These are phyloP conservation scores for Sindora glabra DNA, from an alignment of 306 rosid genomes.

Conservation along the genomic window DNA sequence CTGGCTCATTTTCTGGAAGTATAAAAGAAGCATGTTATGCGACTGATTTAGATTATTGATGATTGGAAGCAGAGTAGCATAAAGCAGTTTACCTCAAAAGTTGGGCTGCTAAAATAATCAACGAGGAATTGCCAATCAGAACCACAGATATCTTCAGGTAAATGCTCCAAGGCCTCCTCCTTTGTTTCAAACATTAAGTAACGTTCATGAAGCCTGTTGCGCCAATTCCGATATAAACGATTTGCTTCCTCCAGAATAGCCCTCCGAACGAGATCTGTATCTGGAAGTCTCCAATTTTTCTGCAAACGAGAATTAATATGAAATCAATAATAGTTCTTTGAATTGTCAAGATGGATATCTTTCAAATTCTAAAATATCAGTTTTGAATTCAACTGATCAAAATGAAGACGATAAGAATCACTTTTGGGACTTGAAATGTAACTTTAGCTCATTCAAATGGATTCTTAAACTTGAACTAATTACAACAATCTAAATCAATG, in stretches of 20 bases:
- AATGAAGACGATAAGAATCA: background rate
- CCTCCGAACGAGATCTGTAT: constrained; percentile 18
- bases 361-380: no score
- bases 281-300: constrained; percentile 34
- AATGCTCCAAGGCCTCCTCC: constrained; percentile 28
- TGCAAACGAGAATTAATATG: background rate
- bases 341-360: background rate
- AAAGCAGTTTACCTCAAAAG: constrained; percentile 20
- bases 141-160: constrained; percentile 19
- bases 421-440: no score
- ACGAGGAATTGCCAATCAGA: constrained; percentile 32
- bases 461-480: no score
- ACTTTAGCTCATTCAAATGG: no score
- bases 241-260: constrained; percentile 30
- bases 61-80: background rate
- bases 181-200: constrained; percentile 26
- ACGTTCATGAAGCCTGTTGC: constrained; percentile 25
- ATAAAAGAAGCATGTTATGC: constrained; percentile 6
- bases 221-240: constrained; percentile 33
- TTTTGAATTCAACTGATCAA: no score
- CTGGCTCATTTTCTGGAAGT: constrained; percentile 22
- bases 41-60: background rate
- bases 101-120: constrained; percentile 35
- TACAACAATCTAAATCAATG: no score
- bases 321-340: background rate